phyloP scores from a whole-genome alignment of 2,329 filamentous ascomycete species.

The Penicillium freii region DNA sequence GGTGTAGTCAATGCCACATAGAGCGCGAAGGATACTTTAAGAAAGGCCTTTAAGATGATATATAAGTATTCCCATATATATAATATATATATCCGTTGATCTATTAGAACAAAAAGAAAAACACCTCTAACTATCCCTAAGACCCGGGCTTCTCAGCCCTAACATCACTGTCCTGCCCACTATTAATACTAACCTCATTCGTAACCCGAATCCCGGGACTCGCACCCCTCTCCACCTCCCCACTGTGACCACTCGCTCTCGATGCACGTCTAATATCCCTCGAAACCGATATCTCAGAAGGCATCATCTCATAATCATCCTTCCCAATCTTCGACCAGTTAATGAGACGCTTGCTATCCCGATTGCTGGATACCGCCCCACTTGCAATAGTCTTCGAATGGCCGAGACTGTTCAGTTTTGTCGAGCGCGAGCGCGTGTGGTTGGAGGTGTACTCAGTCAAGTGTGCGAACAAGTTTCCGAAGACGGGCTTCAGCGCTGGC shows the following conservation, averaged over 20 bases:
- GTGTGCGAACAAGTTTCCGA: conserved; percentile 31
- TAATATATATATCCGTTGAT: not conserved
- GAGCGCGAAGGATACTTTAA: not conserved
- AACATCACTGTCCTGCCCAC: not conserved
- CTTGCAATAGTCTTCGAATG: conserved; percentile 17
- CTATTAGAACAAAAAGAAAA: not conserved
- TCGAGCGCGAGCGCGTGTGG: conserved; percentile 18
- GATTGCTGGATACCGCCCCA: conserved; percentile 12
- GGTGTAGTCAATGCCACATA: not conserved
- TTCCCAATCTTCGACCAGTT: conserved; percentile 20
- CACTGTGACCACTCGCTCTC: not conserved
- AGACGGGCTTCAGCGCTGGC: conserved; percentile 51
- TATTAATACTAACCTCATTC: conserved; percentile 23
- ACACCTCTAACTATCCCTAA: not conserved
- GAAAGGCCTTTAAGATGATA: not conserved
- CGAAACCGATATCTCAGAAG: conserved; percentile 22
- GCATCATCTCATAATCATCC: conserved; percentile 31
- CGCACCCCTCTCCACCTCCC: not conserved
- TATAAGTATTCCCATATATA: not conserved
- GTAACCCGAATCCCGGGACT: conserved; percentile 23
- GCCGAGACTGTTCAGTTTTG: conserved; percentile 11
- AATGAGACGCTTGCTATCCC: conserved; percentile 25
- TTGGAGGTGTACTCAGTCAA: conserved; percentile 25
- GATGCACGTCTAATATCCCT: conserved; percentile 2
- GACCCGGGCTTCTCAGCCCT: not conserved